These are phyloP conservation scores for Penicillium vulpinum DNA, from an alignment of 2,329 filamentous ascomycete species.

Conservation along the genomic window DNA sequence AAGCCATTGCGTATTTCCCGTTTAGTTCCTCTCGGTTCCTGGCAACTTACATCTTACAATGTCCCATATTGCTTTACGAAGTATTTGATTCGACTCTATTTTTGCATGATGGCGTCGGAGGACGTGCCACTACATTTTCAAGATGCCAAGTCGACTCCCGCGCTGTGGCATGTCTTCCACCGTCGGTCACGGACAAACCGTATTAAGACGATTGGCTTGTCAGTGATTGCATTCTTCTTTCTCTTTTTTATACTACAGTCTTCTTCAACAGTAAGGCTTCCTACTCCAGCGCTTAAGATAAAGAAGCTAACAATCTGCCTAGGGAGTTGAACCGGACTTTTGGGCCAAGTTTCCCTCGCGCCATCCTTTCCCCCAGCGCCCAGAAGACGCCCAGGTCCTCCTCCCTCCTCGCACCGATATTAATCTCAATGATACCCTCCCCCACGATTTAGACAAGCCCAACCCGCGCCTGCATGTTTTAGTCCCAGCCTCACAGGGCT, in stretches of 20 bases:
- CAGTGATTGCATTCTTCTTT: constrained; percentile 26
- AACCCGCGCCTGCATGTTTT: constrained; percentile 56
- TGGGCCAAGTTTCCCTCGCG: constrained; percentile 38
- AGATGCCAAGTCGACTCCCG: constrained; percentile 26
- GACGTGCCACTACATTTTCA: constrained; percentile 26
- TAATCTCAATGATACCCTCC: constrained; percentile 31
- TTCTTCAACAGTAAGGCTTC: constrained; percentile 21
- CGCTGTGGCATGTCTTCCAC: constrained; percentile 28
- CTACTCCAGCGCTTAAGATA: not conserved
- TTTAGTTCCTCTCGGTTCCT: constrained; percentile 13
- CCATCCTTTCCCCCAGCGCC: constrained; percentile 30
- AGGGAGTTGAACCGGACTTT: constrained; percentile 31
- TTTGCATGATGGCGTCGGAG: constrained; percentile 28
- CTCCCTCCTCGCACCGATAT: constrained; percentile 19
- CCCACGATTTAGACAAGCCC: constrained; percentile 33
- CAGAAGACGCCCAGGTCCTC: constrained; percentile 35
- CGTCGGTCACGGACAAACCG: constrained; percentile 31
- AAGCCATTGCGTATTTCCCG: constrained; percentile 20
- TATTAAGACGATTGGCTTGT: constrained; percentile 24
- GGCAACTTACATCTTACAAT: not conserved
- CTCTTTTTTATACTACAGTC: constrained; percentile 23
- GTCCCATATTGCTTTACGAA: not conserved
- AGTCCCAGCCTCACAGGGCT: constrained; percentile 51
- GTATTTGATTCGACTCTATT: constrained; percentile 2
- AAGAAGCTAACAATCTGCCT: constrained; percentile 8